Percentiles rank a stretch among this genome's conserved stretches.
These are phyloP conservation scores for Adansonia grandidieri DNA, from an alignment of 441 rosid species.

Conservation along the genomic window DNA sequence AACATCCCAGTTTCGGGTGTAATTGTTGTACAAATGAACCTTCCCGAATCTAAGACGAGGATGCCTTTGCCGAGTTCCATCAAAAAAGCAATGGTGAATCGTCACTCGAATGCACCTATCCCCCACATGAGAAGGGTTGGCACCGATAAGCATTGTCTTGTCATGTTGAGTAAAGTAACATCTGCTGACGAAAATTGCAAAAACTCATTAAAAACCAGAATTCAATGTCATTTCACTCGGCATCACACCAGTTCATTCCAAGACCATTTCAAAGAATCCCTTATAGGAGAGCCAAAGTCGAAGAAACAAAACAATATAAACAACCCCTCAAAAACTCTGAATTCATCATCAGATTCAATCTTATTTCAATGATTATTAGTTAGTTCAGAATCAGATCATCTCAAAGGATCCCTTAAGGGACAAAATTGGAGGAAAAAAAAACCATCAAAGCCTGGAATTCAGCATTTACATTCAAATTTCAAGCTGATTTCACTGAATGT, in stretches of 20 bases:
- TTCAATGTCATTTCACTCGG: background rate
- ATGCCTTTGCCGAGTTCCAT: constrained; percentile 67
- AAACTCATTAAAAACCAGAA: background rate
- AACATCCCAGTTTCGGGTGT: constrained; percentile 67
- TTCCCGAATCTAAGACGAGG: constrained; percentile 72
- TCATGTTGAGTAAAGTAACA: constrained; percentile 66
- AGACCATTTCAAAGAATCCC: background rate
- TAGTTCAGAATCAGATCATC: background rate
- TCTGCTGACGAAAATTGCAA: constrained; percentile 33
- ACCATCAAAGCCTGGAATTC: background rate
- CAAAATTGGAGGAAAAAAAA: background rate
- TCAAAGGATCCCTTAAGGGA: background rate
- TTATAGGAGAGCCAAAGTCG: background rate
- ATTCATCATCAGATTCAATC: background rate
- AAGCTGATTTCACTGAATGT: background rate
- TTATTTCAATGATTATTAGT: background rate
- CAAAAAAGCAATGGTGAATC: constrained; percentile 71
- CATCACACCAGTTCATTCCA: background rate
- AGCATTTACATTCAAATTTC: background rate
- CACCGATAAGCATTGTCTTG: constrained; percentile 74
- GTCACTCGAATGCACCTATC: constrained; percentile 72
- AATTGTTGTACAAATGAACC: constrained; percentile 68
- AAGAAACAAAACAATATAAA: background rate
- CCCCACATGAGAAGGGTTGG: constrained; percentile 61
- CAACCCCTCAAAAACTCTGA: background rate